Conservation (phyloP, 805 yeast genomes). For the Metschnikowia dekortorum region DNA sequence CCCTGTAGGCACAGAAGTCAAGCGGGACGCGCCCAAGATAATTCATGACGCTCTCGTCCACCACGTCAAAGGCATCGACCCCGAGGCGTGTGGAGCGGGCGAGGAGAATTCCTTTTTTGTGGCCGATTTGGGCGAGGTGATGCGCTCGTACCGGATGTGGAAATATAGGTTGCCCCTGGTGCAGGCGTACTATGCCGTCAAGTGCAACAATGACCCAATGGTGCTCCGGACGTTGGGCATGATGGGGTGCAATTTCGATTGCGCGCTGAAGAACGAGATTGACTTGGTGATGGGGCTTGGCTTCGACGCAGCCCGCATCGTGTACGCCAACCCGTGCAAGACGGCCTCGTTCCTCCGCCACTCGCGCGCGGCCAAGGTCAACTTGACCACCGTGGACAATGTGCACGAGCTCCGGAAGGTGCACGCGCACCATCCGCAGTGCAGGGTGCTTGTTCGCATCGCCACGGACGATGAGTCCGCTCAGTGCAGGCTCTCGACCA, state of each 20-base stretch:
- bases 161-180: conserved; percentile 59
- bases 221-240: conserved; percentile 54
- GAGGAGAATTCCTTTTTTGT: conserved; percentile 86
- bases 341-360: conserved; percentile 74
- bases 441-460: conserved; percentile 72
- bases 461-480: conserved; percentile 87
- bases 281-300: conserved; percentile 60
- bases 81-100: conserved; percentile 61
- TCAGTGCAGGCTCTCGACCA: conserved; percentile 78
- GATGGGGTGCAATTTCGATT: conserved; percentile 79
- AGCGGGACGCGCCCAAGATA: conserved; percentile 8
- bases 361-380: conserved; percentile 54
- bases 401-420: conserved; percentile 78
- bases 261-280: conserved; percentile 88
- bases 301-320: conserved; percentile 59
- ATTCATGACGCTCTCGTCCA: conserved; percentile 38
- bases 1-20: not conserved
- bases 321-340: conserved; percentile 94
- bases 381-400: conserved; percentile 86
- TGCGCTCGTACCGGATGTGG: conserved; percentile 65
- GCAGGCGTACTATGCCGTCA: conserved; percentile 89
- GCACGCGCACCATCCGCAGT: conserved; percentile 59
- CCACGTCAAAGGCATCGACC: conserved; percentile 45
- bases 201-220: conserved; percentile 74
- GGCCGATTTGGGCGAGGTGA: conserved; percentile 75